Evolutionary conservation across 306 rosid species (phyloP), one percentile per base, ranked within the genome.

Genomic region (Vigna nakashimae): DNA sequence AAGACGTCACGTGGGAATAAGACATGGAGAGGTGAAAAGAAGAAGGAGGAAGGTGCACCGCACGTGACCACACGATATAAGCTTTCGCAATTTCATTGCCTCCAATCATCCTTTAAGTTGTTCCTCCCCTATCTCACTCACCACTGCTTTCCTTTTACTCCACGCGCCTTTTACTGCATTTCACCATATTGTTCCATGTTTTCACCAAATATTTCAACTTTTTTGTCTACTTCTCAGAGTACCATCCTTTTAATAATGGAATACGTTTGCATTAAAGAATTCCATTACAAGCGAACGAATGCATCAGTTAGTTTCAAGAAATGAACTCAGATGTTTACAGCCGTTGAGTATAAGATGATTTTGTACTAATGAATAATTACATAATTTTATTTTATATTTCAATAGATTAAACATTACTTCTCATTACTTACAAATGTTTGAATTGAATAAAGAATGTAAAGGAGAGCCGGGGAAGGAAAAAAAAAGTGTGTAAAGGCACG

Each of bases 1-100:
- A 63, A 76, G 62, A 26, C 6, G 38, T 68, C 93, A 87, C 93
- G 75, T 89, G 91, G 78, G 81, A 55, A 20, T 7, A 42, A 32
- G 66, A 77, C 17, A 74, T 34, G 49, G 53, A 65, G 22, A 65
- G 49, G 57, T 20, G 55, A 32, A 70, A 38, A 77, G 70, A 78
- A 64, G 71, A 71, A 73, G 24, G 71, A 81, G 65, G 75, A 36
- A 59, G 81, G 76, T 81, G 77, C 80, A 49, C 0, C 59, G 71
- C 84, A 75, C 84, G 80, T 81, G 84, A 81, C 51, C 70, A 11
- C 67, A 36, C 72, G 67, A 11, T 63, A 10, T 82, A 74, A 79
- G 82, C 69, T 7, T 26, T 60, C 24, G 65, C 82, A 65, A 46
- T 50, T 32, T 28, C 68, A 50, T 34, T 43, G 79, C 50, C 34